Evolutionary conservation across 2,329 filamentous ascomycete genomes (phyloP), one percentile per base, ranked within the genome.

Genomic region (Aspergillus chevalieri): DNA sequence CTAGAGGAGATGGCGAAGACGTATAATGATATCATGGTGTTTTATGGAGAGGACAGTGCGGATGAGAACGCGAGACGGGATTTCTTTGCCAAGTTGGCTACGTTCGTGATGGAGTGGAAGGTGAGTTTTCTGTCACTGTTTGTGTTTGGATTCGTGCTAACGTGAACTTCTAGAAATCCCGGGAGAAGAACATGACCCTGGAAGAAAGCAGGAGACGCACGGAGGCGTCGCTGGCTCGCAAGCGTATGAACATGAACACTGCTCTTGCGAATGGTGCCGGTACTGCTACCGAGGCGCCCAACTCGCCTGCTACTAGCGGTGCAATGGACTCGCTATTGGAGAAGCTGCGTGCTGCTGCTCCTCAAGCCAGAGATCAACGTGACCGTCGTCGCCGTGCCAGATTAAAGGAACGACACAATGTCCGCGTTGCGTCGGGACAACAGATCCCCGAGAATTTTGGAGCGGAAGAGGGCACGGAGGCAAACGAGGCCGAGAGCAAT

Each of bases 261-360:
- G 80, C 82, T n/a, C 79, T 85, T 58, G 75, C 84, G 56, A 86
- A 86, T 63, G 74, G 75, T n/a, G 71, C 69, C n/a, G 57, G 61
- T 22, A 58, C 66, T 26, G 68, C 63, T 15, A 70, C 72, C 14
- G 71, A 74, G 10, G 68, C 68, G 15, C 83, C 83, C 5, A 75
- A 79, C 26, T 86, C 85, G 2, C 86, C 89, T 21, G 79, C 80
- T 28, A 85, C 82, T 49, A 89, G 89, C 6, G 93, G 92, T 47
- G 93, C 91, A 47, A 97, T 98, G 91, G 93, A 98, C 72, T 89
- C 87, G 38, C 76, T 98, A 21, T 81, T 98, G 44, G 89, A 96
- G 81, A 97, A 97, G 72, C 76, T 98, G 49, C 86, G 93, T 50
- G 91, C 90, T 49, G 93, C 93, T 1, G 92, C 91, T 49, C 92